phyloP scores from a whole-genome alignment of 148 eudicot genomes.

The Spergularia bocconei region DNA sequence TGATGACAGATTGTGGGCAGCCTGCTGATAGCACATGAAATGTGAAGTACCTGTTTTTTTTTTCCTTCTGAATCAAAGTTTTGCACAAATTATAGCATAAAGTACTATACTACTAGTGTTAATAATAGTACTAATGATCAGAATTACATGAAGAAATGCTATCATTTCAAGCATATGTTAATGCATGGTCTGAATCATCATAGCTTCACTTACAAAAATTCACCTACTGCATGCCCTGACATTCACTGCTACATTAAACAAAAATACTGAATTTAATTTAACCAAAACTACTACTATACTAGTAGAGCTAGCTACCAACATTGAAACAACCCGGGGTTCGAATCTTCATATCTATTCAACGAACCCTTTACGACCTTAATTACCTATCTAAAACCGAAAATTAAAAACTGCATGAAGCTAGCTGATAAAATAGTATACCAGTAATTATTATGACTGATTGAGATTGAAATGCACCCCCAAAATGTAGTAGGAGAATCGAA shows the following conservation, averaged over 20 bases:
- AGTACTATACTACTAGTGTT: background rate
- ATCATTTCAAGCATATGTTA: conserved; percentile 7
- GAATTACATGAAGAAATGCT: conserved; percentile 1
- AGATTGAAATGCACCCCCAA: no score
- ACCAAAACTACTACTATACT: no score
- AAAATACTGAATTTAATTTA: no score
- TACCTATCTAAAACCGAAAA: no score
- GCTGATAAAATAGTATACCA: no score
- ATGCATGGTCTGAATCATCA: conserved; percentile 2
- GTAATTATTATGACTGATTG: no score
- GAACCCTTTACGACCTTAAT: no score
- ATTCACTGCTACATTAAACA: no score
- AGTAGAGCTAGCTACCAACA: no score
- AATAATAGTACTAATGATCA: background rate
- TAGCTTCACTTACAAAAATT: background rate
- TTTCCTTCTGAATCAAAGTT: conserved; percentile 8
- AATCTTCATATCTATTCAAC: no score
- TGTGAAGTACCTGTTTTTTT: background rate
- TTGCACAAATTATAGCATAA: background rate
- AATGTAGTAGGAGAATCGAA: conserved; percentile 7
- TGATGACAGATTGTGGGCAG: conserved; percentile 23
- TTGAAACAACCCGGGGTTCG: no score
- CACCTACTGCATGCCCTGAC: background rate
- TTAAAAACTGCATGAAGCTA: no score
- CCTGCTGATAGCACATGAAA: conserved; percentile 19